Conservation (phyloP, 139 green algal species). For the Chlamydomonas sphaeroides region DNA sequence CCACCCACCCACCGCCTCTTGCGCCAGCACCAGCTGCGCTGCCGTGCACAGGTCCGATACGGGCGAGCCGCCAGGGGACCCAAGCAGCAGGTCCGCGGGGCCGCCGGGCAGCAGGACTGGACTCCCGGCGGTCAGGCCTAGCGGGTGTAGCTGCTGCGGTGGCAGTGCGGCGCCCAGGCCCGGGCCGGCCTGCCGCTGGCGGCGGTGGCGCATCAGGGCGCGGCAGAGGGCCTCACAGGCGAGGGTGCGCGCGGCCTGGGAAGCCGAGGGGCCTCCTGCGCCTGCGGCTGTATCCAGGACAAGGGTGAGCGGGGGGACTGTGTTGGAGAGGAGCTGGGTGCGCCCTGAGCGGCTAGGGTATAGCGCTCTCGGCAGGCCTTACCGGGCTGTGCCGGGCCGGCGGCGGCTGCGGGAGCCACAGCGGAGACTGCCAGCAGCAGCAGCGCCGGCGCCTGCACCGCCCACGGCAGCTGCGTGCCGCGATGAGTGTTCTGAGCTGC, state of each 20-base stretch:
- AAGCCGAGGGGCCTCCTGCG: neutral
- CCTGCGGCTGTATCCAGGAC: too few relatives aligned
- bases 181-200: neutral
- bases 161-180: too few relatives aligned
- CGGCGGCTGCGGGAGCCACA: neutral
- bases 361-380: too few relatives aligned
- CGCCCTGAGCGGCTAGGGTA: too few relatives aligned
- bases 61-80: neutral
- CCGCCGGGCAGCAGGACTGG: neutral
- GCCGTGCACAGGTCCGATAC: slow-evolving; percentile 30
- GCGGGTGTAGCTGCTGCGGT: too few relatives aligned
- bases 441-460: slow-evolving; percentile 4
- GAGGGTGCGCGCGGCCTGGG: neutral
- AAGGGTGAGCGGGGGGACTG: neutral
- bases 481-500: too few relatives aligned
- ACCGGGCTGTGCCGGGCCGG: too few relatives aligned
- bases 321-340: neutral
- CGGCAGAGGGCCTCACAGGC: neutral
- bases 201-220: neutral
- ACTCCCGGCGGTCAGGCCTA: too few relatives aligned
- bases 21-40: slow-evolving; percentile 20
- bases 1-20: neutral
- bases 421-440: slow-evolving; percentile 5
- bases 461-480: neutral
- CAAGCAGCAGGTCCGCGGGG: neutral